These are phyloP conservation scores for Neonectria punicea DNA, from an alignment of 2,329 filamentous ascomycete genomes.

Conservation along the genomic window DNA sequence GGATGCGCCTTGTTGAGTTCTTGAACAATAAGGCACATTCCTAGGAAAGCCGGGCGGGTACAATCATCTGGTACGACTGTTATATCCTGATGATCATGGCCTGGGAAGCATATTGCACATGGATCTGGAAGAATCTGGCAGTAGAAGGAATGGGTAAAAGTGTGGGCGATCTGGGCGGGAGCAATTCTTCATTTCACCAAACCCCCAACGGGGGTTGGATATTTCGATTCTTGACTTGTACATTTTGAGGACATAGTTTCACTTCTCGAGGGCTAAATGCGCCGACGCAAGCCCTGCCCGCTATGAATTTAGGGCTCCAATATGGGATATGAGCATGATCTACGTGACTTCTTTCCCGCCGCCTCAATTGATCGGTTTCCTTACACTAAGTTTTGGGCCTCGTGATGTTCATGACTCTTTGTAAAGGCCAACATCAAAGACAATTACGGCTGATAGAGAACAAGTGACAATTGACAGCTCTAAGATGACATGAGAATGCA, in stretches of 20 bases:
- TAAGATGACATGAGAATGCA: neutral
- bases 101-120: conserved; percentile 5
- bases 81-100: neutral
- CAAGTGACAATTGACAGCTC: neutral
- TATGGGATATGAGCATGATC: conserved; percentile 15
- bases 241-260: conserved; percentile 43
- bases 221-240: conserved; percentile 44
- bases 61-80: neutral
- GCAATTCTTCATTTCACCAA: conserved; percentile 4
- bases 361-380: neutral
- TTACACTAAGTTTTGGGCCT: neutral
- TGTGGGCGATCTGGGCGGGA: conserved; percentile 5
- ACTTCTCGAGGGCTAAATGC: conserved; percentile 27
- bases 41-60: neutral
- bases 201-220: conserved; percentile 33
- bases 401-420: neutral
- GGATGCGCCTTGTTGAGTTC: neutral
- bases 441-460: neutral
- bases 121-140: conserved; percentile 18
- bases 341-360: neutral
- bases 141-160: conserved; percentile 4
- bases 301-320: conserved; percentile 33
- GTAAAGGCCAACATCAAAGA: neutral
- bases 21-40: conserved; percentile 18
- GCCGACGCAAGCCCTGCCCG: conserved; percentile 25